Evolutionary conservation across 768 basidiomycete species (phyloP).

Genomic region (Leccinum boreale): DNA sequence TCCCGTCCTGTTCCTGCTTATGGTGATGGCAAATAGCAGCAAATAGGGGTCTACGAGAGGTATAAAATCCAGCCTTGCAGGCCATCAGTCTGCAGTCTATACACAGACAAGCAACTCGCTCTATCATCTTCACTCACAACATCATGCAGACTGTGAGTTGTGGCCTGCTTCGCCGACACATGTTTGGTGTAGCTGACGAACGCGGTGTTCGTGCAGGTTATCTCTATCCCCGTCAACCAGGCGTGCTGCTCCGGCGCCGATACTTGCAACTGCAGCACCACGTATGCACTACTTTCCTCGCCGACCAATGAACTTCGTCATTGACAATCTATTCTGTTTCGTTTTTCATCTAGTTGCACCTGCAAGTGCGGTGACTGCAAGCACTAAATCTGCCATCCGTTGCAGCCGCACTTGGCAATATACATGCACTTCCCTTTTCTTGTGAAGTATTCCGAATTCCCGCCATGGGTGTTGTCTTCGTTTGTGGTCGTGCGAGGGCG

Average conservation of each 20-base stretch:
- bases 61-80: conserved; percentile 3
- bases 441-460: background rate
- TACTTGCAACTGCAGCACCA: conserved; percentile 13
- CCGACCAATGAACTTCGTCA: background rate
- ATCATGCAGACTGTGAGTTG: conserved; percentile 18
- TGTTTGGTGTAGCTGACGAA: background rate
- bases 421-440: background rate
- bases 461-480: background rate
- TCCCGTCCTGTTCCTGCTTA: background rate
- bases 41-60: background rate
- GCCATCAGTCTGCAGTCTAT: background rate
- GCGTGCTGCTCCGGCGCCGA: conserved; percentile 15
- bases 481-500: background rate
- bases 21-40: background rate
- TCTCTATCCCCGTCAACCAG: conserved; percentile 12
- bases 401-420: background rate
- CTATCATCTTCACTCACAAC: background rate
- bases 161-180: background rate
- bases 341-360: conserved; percentile 1
- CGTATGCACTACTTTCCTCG: conserved; percentile 1
- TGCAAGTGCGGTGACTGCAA: conserved; percentile 22
- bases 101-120: background rate
- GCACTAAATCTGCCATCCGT: conserved; percentile 3
- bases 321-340: background rate
- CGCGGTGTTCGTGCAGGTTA: background rate